These are phyloP conservation scores for Henningerozyma blattae DNA, from an alignment of 805 yeast species.

Conservation along the genomic window DNA sequence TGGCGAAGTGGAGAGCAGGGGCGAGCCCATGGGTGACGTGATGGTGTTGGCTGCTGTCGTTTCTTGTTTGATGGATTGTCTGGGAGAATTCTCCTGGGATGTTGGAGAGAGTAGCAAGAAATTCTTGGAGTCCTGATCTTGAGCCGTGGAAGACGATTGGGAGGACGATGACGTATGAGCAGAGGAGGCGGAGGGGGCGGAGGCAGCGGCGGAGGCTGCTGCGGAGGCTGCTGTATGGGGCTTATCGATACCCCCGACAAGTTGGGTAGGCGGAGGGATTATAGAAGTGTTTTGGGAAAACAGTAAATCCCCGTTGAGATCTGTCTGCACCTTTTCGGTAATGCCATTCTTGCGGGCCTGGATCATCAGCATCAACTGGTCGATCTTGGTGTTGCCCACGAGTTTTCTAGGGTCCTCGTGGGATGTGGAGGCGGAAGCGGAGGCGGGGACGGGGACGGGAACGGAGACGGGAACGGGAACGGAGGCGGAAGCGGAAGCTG, in stretches of 20 bases:
- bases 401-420: constrained; percentile 57
- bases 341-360: constrained; percentile 78
- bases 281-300: constrained; percentile 37
- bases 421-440: constrained; percentile 4
- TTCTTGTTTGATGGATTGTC: not conserved
- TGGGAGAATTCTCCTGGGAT: not conserved
- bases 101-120: too few relatives aligned
- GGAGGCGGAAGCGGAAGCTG: not conserved
- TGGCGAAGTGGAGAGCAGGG: not conserved
- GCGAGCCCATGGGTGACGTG: not conserved
- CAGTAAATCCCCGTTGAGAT: constrained; percentile 57
- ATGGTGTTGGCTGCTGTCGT: not conserved
- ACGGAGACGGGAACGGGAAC: not conserved
- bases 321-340: constrained; percentile 48
- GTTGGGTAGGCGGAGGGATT: constrained; percentile 45
- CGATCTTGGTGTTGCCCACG: constrained; percentile 81
- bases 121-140: not conserved
- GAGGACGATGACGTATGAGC: constrained; percentile 16
- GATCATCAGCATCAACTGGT: constrained; percentile 80
- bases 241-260: constrained; percentile 74
- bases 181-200: constrained; percentile 46
- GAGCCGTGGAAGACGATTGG: not conserved
- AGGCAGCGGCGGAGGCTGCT: not conserved
- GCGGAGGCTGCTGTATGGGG: constrained; percentile 24
- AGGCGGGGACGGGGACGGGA: not conserved